Percentiles rank a stretch among this genome's conserved stretches.
These are phyloP conservation scores for Magnusiomyces fungicola DNA, from an alignment of 1,139 yeast species.

Conservation along the genomic window DNA sequence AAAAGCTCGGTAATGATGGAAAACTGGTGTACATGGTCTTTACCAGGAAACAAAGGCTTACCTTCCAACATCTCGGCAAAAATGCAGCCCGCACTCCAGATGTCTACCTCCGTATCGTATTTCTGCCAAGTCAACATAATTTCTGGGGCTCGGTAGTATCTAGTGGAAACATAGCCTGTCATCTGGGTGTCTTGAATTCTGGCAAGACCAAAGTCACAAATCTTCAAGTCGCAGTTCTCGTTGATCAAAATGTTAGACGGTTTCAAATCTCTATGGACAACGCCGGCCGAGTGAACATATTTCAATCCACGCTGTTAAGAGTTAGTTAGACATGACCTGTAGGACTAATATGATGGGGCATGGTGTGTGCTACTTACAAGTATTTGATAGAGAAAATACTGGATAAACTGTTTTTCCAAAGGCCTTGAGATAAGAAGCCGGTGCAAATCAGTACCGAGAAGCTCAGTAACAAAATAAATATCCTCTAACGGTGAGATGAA, in stretches of 20 bases:
- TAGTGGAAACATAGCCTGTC: conserved; percentile 96
- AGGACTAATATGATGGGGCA: too few species aligned
- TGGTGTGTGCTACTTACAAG: conserved; percentile 38
- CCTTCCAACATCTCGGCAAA: conserved; percentile 99
- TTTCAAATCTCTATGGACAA: conserved; percentile 89
- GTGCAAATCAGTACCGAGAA: conserved; percentile 94
- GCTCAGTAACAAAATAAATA: conserved; percentile 92
- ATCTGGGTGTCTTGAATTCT: conserved; percentile 97
- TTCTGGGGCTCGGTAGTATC: conserved; percentile 98
- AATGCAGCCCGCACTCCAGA: conserved; percentile 99
- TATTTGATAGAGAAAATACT: conserved; percentile 90
- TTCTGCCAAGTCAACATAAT: conserved; percentile 99
- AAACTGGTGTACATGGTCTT: conserved; percentile 97
- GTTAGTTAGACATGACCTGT: too few species aligned
- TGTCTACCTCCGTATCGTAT: conserved; percentile 96
- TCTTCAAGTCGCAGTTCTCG: conserved; percentile 92
- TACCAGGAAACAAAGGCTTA: conserved; percentile 97
- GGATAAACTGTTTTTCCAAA: conserved; percentile 90
- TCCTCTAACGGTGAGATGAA: conserved; percentile 93
- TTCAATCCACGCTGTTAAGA: conserved; percentile 74
- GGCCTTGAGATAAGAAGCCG: conserved; percentile 88
- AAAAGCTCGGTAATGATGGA: conserved; percentile 90
- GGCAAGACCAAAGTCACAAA: conserved; percentile 95
- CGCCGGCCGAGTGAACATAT: conserved; percentile 95
- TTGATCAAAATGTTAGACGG: conserved; percentile 89